These are phyloP conservation scores for Triangularia verruculosa DNA, from an alignment of 2,329 filamentous ascomycete genomes.

Conservation along the genomic window DNA sequence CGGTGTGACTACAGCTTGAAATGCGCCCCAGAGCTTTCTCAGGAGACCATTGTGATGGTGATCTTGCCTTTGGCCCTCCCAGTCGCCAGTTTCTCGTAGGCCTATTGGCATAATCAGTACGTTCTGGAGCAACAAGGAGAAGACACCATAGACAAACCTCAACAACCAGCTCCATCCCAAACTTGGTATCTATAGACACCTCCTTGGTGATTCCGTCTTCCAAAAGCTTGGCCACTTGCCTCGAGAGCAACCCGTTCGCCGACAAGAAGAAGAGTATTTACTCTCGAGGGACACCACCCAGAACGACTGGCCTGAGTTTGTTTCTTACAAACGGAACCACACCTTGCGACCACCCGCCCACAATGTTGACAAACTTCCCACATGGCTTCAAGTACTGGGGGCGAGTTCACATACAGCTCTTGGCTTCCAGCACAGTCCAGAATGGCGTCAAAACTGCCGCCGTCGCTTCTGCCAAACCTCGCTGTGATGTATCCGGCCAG, in stretches of 20 bases:
- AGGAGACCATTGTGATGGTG: constrained; percentile 28
- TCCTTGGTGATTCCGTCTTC: constrained; percentile 30
- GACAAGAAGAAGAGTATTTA: constrained; percentile 33
- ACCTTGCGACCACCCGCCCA: constrained; percentile 33
- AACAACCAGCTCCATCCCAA: constrained; percentile 30
- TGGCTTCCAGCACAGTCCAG: constrained; percentile 51
- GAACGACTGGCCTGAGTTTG: constrained; percentile 31
- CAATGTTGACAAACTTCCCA: constrained; percentile 37
- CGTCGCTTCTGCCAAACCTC: constrained; percentile 28
- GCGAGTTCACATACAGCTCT: constrained; percentile 41
- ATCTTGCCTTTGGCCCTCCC: constrained; percentile 36
- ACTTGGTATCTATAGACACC: constrained; percentile 34
- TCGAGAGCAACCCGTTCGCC: constrained; percentile 30
- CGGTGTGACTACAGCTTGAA: no score
- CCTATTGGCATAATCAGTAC: constrained; percentile 17
- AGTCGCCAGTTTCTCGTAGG: constrained; percentile 33
- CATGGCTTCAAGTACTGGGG: constrained; percentile 38
- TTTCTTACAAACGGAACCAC: constrained; percentile 32
- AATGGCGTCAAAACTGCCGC: constrained; percentile 40
- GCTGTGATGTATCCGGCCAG: constrained; percentile 37
- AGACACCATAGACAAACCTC: constrained; percentile 25
- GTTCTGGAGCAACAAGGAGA: not conserved
- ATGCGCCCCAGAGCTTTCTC: no score
- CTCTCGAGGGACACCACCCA: constrained; percentile 34
- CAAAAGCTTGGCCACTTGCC: constrained; percentile 29